Evolutionary conservation across 768 basidiomycete genomes (phyloP).

Genomic region (Imleria badia): DNA sequence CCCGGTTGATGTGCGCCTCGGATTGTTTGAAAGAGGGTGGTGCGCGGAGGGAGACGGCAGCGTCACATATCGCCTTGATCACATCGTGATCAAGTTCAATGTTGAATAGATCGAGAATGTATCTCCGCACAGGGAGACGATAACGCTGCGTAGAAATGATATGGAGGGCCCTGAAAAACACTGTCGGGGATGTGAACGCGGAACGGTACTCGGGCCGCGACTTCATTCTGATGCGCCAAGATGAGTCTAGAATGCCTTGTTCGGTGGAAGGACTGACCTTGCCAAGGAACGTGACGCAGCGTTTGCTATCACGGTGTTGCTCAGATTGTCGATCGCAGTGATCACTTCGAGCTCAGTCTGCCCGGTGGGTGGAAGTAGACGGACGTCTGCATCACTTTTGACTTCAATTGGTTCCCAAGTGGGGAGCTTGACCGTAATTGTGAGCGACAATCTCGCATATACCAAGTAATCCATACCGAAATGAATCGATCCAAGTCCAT

Average conservation of each 20-base stretch:
- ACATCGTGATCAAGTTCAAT: conserved; percentile 69
- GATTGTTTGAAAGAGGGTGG: conserved; percentile 44
- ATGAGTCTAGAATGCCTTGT: background rate
- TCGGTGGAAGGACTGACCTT: conserved; percentile 47
- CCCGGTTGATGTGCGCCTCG: conserved; percentile 42
- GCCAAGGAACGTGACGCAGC: conserved; percentile 89
- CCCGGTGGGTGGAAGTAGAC: conserved; percentile 62
- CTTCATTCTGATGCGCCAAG: conserved; percentile 59
- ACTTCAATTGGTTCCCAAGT: conserved; percentile 51
- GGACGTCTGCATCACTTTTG: conserved; percentile 37
- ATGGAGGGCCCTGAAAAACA: conserved; percentile 84
- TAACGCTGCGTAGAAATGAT: conserved; percentile 88
- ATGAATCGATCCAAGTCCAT: conserved; percentile 79
- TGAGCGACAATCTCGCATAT: conserved; percentile 4
- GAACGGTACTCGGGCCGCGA: conserved; percentile 69
- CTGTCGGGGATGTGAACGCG: conserved; percentile 73
- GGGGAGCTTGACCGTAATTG: conserved; percentile 54
- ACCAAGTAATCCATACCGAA: conserved; percentile 51
- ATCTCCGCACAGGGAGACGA: conserved; percentile 88
- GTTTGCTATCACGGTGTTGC: conserved; percentile 95
- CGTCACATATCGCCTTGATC: conserved; percentile 53
- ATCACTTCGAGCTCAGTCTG: conserved; percentile 81
- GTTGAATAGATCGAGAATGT: conserved; percentile 91
- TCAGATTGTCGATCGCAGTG: conserved; percentile 88
- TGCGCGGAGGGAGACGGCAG: conserved; percentile 50